Conservation (phyloP, 148 eudicot species). For the Persicaria tinctoria region DNA sequence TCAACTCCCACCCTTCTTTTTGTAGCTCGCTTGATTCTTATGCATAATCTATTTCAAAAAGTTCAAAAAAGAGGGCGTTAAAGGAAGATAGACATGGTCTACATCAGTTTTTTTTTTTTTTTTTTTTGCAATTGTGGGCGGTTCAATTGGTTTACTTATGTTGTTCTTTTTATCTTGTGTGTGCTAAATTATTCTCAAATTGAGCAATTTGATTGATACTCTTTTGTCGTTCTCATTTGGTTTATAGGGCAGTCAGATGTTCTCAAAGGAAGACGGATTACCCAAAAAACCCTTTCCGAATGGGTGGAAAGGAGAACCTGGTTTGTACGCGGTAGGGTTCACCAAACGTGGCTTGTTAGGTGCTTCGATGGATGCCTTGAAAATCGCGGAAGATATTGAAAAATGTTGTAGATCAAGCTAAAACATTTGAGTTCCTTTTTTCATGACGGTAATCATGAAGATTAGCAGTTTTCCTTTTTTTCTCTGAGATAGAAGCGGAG, state of each 20-base stretch:
- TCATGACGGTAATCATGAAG: not conserved
- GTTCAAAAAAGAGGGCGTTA: not conserved
- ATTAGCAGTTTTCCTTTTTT: not conserved
- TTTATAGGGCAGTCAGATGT: constrained; percentile 59
- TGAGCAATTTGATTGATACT: not conserved
- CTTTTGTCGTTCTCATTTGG: not conserved
- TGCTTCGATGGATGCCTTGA: constrained; percentile 62
- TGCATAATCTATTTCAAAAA: constrained; percentile 2
- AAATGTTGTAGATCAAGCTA: constrained; percentile 30
- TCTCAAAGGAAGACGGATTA: constrained; percentile 60
- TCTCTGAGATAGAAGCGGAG: not conserved
- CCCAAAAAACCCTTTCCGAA: constrained; percentile 65
- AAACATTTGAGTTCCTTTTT: constrained; percentile 17
- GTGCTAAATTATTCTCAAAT: not conserved
- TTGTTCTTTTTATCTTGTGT: not conserved
- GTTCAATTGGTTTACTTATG: not conserved
- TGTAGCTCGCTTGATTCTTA: constrained; percentile 2
- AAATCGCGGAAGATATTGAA: constrained; percentile 53
- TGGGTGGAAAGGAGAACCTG: constrained; percentile 74
- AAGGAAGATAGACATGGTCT: constrained; percentile 13
- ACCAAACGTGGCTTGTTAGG: constrained; percentile 84
- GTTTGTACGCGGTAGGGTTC: constrained; percentile 82
- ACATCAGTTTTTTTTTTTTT: not conserved
- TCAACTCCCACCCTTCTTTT: constrained; percentile 5
- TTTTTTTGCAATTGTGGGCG: not conserved